These are phyloP conservation scores for Chlamydomonas incerta DNA, from an alignment of 139 green algal genomes.

Conservation along the genomic window DNA sequence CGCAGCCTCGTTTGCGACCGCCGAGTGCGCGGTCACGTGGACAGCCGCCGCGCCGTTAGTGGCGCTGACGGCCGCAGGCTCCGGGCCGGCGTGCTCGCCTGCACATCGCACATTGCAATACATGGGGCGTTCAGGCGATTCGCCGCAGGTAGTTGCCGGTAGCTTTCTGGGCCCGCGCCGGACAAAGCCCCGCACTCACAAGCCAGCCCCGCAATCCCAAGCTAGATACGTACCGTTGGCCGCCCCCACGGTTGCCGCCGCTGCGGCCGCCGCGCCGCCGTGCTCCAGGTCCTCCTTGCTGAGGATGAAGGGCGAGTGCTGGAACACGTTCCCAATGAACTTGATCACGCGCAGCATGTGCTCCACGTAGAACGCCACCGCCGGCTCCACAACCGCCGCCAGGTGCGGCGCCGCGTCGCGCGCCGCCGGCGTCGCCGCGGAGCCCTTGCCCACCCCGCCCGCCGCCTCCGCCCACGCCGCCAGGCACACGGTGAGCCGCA, in stretches of 20 bases:
- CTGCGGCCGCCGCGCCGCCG: not conserved
- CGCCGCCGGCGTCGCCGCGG: not conserved
- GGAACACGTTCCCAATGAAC: conserved; percentile 42
- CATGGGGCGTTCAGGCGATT: no score
- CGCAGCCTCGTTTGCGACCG: no score
- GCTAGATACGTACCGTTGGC: not conserved
- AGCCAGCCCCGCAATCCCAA: not conserved
- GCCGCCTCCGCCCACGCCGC: conserved; percentile 16
- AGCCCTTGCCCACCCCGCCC: not conserved
- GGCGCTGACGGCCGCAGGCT: no score
- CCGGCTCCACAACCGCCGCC: conserved; percentile 19
- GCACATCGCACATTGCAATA: no score
- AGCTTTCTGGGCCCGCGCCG: no score
- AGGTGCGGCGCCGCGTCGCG: not conserved
- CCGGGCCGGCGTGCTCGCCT: no score
- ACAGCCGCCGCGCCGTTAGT: no score
- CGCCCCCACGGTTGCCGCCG: no score
- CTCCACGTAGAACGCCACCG: conserved; percentile 45
- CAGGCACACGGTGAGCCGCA: conserved; percentile 15
- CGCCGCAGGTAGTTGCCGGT: no score
- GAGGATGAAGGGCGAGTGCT: conserved; percentile 40
- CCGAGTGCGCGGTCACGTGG: no score
- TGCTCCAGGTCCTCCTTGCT: conserved; percentile 34
- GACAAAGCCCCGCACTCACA: not conserved
- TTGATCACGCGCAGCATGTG: conserved; percentile 46